Percentiles rank a stretch among this genome's conserved stretches.
These are phyloP conservation scores for Xanthoceras sorbifolium DNA, from an alignment of 345 rosid genomes.

Conservation along the genomic window DNA sequence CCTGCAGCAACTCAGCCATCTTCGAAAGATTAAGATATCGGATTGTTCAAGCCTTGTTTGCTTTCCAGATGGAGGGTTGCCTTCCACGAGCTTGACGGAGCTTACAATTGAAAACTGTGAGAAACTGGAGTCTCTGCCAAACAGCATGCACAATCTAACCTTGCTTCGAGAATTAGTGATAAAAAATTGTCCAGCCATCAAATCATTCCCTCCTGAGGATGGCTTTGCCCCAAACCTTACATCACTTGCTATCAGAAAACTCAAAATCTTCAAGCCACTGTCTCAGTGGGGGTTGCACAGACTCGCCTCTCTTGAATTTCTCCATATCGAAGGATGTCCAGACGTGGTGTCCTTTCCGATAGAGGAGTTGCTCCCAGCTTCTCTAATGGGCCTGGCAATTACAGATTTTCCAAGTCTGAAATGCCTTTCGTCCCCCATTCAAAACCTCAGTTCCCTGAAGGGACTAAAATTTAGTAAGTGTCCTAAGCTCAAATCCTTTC, in stretches of 20 bases:
- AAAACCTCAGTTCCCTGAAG: conserved; percentile 15
- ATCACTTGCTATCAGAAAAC: background rate
- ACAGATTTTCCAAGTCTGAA: conserved; percentile 19
- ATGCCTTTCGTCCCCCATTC: background rate
- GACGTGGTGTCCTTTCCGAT: conserved; percentile 22
- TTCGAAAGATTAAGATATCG: background rate
- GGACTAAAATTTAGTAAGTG: background rate
- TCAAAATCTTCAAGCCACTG: conserved; percentile 4
- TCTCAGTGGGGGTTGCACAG: conserved; percentile 28
- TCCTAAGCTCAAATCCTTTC: conserved; percentile 21
- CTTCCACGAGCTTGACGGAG: background rate
- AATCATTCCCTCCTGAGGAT: background rate
- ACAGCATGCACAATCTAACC: background rate
- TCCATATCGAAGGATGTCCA: conserved; percentile 18
- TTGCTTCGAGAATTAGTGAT: background rate
- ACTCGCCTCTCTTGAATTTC: conserved; percentile 15
- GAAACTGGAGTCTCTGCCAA: background rate
- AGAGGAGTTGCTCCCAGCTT: conserved; percentile 23
- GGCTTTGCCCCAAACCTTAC: conserved; percentile 14
- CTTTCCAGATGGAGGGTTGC: conserved; percentile 9
- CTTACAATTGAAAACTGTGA: background rate
- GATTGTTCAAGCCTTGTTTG: background rate
- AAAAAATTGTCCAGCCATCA: background rate
- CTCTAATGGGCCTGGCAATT: background rate
- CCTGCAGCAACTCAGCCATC: conserved; percentile 3